phyloP scores from a whole-genome alignment of 1,139 yeast species.

The Lodderomyces parapsilosis region DNA sequence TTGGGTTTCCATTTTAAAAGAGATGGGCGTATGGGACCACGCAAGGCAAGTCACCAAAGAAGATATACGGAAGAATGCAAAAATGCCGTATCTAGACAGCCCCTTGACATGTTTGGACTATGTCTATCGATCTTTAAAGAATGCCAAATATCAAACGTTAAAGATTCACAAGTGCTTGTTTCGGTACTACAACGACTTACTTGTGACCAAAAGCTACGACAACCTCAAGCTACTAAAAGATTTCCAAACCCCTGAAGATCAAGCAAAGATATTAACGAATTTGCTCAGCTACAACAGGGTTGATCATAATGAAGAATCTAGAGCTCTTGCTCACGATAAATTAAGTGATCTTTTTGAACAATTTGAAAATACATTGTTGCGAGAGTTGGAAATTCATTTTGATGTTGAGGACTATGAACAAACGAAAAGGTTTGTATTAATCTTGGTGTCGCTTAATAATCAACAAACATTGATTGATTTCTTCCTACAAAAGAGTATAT shows the following conservation, averaged over 20 bases:
- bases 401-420: slow-evolving; percentile 48
- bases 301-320: slow-evolving; percentile 35
- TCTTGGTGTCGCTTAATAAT: slow-evolving; percentile 37
- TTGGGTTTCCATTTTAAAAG: slow-evolving; percentile 53
- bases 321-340: slow-evolving; percentile 41
- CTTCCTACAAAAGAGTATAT: slow-evolving; percentile 44
- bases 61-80: slow-evolving; percentile 7
- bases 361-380: slow-evolving; percentile 68
- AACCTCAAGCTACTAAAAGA: slow-evolving; percentile 47
- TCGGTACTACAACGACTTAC: slow-evolving; percentile 48
- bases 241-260: slow-evolving; percentile 49
- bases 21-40: slow-evolving; percentile 49
- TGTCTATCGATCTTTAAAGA: slow-evolving; percentile 36
- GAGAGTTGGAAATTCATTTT: slow-evolving; percentile 66
- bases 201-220: slow-evolving; percentile 46
- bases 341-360: slow-evolving; percentile 62
- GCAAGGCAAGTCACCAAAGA: slow-evolving; percentile 14
- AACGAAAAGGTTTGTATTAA: slow-evolving; percentile 34
- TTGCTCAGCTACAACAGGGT: slow-evolving; percentile 38
- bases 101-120: slow-evolving; percentile 42
- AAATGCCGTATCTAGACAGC: slow-evolving; percentile 15
- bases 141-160: slow-evolving; percentile 46
- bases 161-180: slow-evolving; percentile 40
- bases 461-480: slow-evolving; percentile 48
- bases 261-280: slow-evolving; percentile 43